Conservation (phyloP, 208 protist genomes). For the Leishmania martiniquensis region DNA sequence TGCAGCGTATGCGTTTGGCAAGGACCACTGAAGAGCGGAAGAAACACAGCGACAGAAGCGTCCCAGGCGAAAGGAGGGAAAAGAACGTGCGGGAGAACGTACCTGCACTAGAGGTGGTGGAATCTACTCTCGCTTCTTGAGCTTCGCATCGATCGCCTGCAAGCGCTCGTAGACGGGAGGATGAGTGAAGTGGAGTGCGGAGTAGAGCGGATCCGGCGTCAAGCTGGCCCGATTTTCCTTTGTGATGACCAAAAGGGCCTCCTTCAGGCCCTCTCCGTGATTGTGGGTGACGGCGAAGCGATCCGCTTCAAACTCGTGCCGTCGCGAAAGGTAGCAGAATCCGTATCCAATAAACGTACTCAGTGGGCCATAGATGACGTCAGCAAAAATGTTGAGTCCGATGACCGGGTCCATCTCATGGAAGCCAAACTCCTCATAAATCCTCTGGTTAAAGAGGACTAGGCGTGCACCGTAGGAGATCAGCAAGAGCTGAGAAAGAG, state of each 20-base stretch:
- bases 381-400: slow-evolving; percentile 60
- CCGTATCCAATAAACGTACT: slow-evolving; percentile 41
- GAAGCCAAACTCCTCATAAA: slow-evolving; percentile 82
- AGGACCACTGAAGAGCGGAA: background rate
- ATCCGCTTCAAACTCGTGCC: slow-evolving; percentile 82
- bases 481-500: slow-evolving; percentile 45
- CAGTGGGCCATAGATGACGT: slow-evolving; percentile 52
- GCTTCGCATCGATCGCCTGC: slow-evolving; percentile 53
- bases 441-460: slow-evolving; percentile 61
- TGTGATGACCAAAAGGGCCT: slow-evolving; percentile 48
- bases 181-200: slow-evolving; percentile 74
- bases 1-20: no score
- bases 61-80: background rate
- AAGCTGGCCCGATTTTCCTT: slow-evolving; percentile 73
- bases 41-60: background rate
- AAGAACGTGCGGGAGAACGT: background rate
- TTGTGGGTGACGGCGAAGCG: slow-evolving; percentile 54
- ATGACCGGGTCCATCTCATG: slow-evolving; percentile 51
- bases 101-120: background rate
- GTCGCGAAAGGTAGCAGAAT: slow-evolving; percentile 38
- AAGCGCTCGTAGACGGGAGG: slow-evolving; percentile 79
- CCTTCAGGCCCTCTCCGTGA: slow-evolving; percentile 44
- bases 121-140: slow-evolving; percentile 42
- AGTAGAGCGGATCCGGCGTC: slow-evolving; percentile 72
- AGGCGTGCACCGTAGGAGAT: slow-evolving; percentile 63